Evolutionary conservation across 371 early-diverging fungal genomes (phyloP), one percentile per base, ranked within the genome.

Genomic region (Mucor saturninus): DNA sequence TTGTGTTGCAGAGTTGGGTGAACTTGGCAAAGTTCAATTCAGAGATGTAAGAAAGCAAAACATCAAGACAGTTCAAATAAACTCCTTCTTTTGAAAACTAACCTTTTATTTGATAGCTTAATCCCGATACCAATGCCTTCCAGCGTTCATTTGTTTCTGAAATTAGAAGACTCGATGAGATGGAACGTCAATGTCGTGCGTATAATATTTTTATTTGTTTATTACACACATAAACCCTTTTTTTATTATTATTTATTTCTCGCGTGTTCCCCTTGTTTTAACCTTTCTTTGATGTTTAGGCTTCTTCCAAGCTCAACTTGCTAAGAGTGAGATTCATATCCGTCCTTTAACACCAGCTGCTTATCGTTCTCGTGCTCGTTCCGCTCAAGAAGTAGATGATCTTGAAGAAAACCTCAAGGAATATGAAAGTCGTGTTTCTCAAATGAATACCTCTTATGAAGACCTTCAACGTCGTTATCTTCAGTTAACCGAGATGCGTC

Each of bases 111-210:
- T 32, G 6, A 29, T 66, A 93, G 93, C 83, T 98, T 58, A 98
- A 98, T 78, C 88, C 93, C 43, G 91, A 93, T 42, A 92, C 93
- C 37, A 98, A 94, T 76, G 96, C 98, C 29, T 98, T 98, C 72
- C 98, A 98, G 79, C 90, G 99, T 40, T 89, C 95, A n/a, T 98
- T 96, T 77, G 97, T 95, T 28, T 81, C 80, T 54, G 95, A 96
- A 72, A 95, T 97, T 61, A 81, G 95, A 64, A 87, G 95, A 58
- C 83, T 95, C 21, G 96, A 96, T 71, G 98, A 97, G 69, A 88
- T 96, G 88, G 96, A 97, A 73, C 83, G 98, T 69, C 91, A 91
- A 72, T 84, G 96, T 67, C 92, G 98, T 93, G 84, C 73, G 88
- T 78, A 53, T 49, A 48, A 1, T 26, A 38, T n/a, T 29, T 29